Base-by-base conservation (phyloP, 805 yeast species). In the Kregervanrija fluxuum region DNA sequence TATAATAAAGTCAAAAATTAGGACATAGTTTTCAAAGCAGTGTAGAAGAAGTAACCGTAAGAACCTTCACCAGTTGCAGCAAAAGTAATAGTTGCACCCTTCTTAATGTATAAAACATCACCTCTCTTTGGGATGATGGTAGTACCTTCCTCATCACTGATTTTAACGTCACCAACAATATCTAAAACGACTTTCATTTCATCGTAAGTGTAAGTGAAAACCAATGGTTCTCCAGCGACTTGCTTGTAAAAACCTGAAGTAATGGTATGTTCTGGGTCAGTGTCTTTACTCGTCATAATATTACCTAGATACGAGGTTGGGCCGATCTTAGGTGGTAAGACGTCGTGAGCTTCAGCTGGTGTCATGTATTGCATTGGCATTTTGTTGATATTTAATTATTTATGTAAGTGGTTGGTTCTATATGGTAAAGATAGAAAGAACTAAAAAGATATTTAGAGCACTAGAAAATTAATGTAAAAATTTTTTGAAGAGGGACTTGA, bases 271-370 rank as follows among this genome's bases (percentile, higher is more conserved):
- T 75, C 85, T 42, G 68, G 63, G 47, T 75, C 77, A 39, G 78
- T 75, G 17, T 74, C 77, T 31, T 41, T 41, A 15, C 81, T 73
- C 35, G 77, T 69, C 64, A 74, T 70, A 47, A 69, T 66, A 57
- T 81, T 87, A 47, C 85, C 86, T 48, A 81, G 68, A 68, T 73
- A 82, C 8, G 87, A 78, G 59, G 80, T 79, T 67, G 71, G 74
- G 37, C 80, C 80, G 47, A 80, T 70, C 35, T 61, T 66, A 35
- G 82, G 78, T 51, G 83, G 83, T 55, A 69, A 72, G 54, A 73
- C 70, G 30, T 66, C 79, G 58, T 66, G 69, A 45, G 77, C 81
- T 57, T 75, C 75, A 44, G 67, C 73, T 34, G 70, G 62, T 62
- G 82, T 74, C 51, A 68, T 67, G 66, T 74, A 70, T 63, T 56